Conservation (phyloP, 2,329 filamentous ascomycete genomes). For the Pezicula rhizophila region DNA sequence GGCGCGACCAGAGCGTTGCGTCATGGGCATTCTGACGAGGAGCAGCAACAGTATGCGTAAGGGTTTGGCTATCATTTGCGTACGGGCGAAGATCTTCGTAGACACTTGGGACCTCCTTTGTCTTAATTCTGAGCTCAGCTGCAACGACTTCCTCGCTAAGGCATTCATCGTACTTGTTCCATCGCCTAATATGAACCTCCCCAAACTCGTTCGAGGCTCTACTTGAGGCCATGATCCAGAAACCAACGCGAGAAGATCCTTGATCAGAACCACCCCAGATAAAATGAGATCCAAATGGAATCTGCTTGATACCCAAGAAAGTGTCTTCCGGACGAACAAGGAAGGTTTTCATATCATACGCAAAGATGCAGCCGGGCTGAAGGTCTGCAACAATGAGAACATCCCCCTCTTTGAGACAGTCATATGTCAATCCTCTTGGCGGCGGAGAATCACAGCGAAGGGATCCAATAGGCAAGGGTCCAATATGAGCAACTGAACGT, state of each 20-base stretch:
- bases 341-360: conserved; percentile 33
- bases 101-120: conserved; percentile 27
- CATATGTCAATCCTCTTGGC: conserved; percentile 9
- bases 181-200: conserved; percentile 40
- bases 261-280: conserved; percentile 50
- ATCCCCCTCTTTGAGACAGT: conserved; percentile 33
- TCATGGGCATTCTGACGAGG: conserved; percentile 12
- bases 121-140: conserved; percentile 40
- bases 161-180: conserved; percentile 51
- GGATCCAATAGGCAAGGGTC: conserved; percentile 34
- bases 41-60: neutral
- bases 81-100: conserved; percentile 21
- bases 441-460: conserved; percentile 33
- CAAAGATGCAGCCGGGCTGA: conserved; percentile 29
- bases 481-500: conserved; percentile 26
- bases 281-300: conserved; percentile 52
- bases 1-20: conserved; percentile 41
- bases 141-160: conserved; percentile 40
- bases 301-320: conserved; percentile 48
- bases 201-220: conserved; percentile 21
- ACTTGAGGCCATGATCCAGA: conserved; percentile 42
- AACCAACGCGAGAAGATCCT: conserved; percentile 46
- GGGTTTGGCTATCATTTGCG: neutral
- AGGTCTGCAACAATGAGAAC: conserved; percentile 47
- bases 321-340: conserved; percentile 41